Conservation (phyloP, 805 yeast species). For the Saccharomycopsis sp. region DNA sequence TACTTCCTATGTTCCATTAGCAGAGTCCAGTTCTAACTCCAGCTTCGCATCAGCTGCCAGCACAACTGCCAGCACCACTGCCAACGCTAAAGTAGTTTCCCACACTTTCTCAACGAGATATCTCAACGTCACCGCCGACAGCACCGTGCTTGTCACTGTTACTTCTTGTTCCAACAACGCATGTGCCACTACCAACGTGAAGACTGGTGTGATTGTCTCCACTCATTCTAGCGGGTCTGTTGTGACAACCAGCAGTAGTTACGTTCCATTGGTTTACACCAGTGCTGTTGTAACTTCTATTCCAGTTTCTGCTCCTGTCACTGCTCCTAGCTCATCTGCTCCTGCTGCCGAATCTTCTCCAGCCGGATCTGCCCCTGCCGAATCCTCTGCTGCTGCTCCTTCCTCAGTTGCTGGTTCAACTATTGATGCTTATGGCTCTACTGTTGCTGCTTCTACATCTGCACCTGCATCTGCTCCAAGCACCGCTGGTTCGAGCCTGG, state of each 20-base stretch:
- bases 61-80: background rate
- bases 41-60: background rate
- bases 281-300: too few relatives aligned
- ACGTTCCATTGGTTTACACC: slow-evolving; percentile 21
- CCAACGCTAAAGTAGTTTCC: too few relatives aligned
- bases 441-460: slow-evolving; percentile 21
- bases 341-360: slow-evolving; percentile 12
- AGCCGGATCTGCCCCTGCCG: slow-evolving; percentile 13
- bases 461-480: slow-evolving; percentile 5
- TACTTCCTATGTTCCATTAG: background rate
- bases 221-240: slow-evolving; percentile 20
- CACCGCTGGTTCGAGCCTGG: background rate
- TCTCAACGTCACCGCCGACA: slow-evolving; percentile 4
- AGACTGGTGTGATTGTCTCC: slow-evolving; percentile 18
- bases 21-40: background rate
- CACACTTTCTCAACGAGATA: too few relatives aligned
- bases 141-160: slow-evolving; percentile 6
- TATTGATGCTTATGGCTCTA: slow-evolving; percentile 10
- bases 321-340: slow-evolving; percentile 4
- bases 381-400: slow-evolving; percentile 16
- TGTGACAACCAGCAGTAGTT: slow-evolving; percentile 22
- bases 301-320: slow-evolving; percentile 16
- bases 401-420: slow-evolving; percentile 4
- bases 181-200: slow-evolving; percentile 18
- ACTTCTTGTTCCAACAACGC: slow-evolving; percentile 10